Evolutionary conservation across 805 yeast genomes (phyloP).

Genomic region (Candida krabiensis): DNA sequence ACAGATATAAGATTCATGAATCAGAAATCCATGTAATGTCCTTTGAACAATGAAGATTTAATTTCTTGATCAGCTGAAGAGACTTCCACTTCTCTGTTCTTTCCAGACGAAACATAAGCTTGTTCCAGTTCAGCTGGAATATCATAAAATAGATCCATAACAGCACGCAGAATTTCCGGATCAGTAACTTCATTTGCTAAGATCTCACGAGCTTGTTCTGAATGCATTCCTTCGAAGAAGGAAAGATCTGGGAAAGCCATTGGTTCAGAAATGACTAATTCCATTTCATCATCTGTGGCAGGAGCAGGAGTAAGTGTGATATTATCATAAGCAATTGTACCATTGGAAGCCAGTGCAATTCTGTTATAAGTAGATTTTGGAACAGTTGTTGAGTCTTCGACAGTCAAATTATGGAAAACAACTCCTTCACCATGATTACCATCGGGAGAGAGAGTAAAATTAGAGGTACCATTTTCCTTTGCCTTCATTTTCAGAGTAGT

Average conservation of each 20-base stretch:
- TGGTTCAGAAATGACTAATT: background rate
- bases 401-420: constrained; percentile 34
- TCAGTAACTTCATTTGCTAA: constrained; percentile 1
- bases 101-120: background rate
- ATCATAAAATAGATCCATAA: background rate
- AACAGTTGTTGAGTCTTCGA: constrained; percentile 20
- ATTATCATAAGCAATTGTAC: constrained; percentile 30
- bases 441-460: constrained; percentile 39
- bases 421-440: constrained; percentile 50
- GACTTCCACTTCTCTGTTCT: constrained; percentile 1
- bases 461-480: constrained; percentile 47
- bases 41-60: too few relatives aligned
- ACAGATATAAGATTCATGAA: too few relatives aligned
- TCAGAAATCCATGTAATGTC: too few relatives aligned
- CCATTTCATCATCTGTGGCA: background rate
- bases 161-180: background rate
- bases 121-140: background rate
- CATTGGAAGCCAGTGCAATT: constrained; percentile 33
- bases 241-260: background rate
- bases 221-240: background rate
- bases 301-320: constrained; percentile 12
- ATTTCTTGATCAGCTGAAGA: too few relatives aligned
- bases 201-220: background rate
- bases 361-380: constrained; percentile 28
- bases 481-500: constrained; percentile 26